Evolutionary conservation across 805 yeast species (phyloP), one percentile per base, ranked within the genome.

Genomic region (Candida lessepsii): DNA sequence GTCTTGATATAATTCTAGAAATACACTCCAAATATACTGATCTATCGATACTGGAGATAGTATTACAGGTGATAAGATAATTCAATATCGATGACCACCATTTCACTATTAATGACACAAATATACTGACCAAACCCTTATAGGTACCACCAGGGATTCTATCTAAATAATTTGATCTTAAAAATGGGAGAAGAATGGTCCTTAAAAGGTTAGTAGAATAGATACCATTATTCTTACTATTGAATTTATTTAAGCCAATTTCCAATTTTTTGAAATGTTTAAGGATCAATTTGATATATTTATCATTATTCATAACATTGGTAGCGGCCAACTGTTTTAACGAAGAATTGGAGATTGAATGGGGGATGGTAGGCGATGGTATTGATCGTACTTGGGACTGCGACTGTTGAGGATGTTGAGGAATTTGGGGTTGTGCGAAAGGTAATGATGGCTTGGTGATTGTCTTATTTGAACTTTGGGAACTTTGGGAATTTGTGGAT

Each of bases 11-110:
- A 9, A 78, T 67, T 37, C 81, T 54, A 4, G 81, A 75, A 2
- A 78, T 61, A 40, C 78, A 73, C 50, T 78, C 84, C 31, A 75
- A 54, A 51, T 73, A 76, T 21, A 80, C 80, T 40, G 70, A 65
- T 44, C 73, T 59, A 57, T 78, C 83, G 11, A 71, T 54, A 3
- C 70, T 58, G 1, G 76, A 62, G 13, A 75, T 60, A 9, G 35
- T 37, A 10, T 19, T 54, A 39, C 41, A 43, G 18, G 47, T 46
- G 10, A 41, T 47, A 26, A 61, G 49, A 3, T 60, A 47, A 5
- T 44, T 40, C 13, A 77, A 50, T 11, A 77, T 53, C n/a, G 71
- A 60, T n/a, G 59, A 50, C 83, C 83, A 78, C 83, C 83, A 78
- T 48, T 63, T 66, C 8, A 70, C 48, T 13, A 76, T 47, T 9